A percentile compares a stretch with the other conserved stretches of the same genome.
Conservation (phyloP, 2,329 filamentous ascomycete species). For the Aaosphaeria pasadenensis region DNA sequence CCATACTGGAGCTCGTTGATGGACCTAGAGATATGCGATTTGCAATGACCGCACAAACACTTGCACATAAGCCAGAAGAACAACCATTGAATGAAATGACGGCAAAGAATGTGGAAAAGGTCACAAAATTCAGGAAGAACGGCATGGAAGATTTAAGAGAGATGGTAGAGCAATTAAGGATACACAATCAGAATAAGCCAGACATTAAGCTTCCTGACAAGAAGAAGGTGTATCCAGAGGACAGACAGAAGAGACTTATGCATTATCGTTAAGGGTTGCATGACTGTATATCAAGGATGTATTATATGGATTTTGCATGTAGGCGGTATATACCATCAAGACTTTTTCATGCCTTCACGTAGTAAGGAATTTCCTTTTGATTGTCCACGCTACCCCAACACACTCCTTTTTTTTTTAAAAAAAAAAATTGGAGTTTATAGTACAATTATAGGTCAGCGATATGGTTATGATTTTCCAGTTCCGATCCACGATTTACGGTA, state of each 20-base stretch:
- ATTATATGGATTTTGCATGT: background rate
- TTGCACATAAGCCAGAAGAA: constrained; percentile 61
- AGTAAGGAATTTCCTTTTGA: too few relatives aligned
- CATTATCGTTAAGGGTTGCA: constrained; percentile 13
- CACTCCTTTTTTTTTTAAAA: too few relatives aligned
- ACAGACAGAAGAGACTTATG: constrained; percentile 22
- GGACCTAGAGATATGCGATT: constrained; percentile 92
- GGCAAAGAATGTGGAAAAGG: constrained; percentile 74
- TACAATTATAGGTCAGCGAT: too few relatives aligned
- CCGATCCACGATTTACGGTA: too few relatives aligned
- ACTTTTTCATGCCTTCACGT: too few relatives aligned
- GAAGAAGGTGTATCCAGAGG: constrained; percentile 29
- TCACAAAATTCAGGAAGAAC: constrained; percentile 68
- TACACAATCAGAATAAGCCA: constrained; percentile 17
- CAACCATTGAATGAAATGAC: constrained; percentile 68
- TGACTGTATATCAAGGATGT: background rate
- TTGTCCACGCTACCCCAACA: too few relatives aligned
- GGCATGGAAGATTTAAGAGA: constrained; percentile 67
- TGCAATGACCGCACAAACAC: constrained; percentile 82
- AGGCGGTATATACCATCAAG: too few relatives aligned
- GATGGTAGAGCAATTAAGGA: constrained; percentile 47
- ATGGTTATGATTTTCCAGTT: too few relatives aligned
- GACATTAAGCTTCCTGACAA: constrained; percentile 26
- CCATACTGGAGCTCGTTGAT: constrained; percentile 93
- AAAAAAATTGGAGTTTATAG: too few relatives aligned